Evolutionary conservation across 495 filamentous ascomycete species (phyloP).

Genomic region (Podospora tetraspora): DNA sequence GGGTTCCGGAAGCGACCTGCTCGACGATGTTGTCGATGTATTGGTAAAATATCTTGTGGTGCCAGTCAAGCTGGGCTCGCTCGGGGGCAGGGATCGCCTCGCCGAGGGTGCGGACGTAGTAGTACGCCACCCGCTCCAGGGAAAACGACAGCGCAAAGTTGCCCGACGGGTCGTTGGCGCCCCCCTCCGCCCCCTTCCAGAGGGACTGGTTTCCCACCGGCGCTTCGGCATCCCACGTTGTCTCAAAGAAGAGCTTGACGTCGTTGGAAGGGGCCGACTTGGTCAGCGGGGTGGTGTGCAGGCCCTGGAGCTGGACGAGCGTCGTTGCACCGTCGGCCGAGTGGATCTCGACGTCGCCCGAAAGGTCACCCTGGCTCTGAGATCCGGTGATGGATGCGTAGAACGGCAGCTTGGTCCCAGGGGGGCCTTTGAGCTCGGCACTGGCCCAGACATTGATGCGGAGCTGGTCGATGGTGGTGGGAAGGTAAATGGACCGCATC

Average conservation of each 20-base stretch:
- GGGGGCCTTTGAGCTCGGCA: background rate
- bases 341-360: constrained; percentile 15
- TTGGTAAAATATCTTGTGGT: constrained; percentile 11
- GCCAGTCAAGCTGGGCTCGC: constrained; percentile 4
- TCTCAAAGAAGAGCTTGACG: constrained; percentile 12
- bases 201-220: background rate
- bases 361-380: background rate
- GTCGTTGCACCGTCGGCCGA: background rate
- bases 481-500: constrained; percentile 22
- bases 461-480: constrained; percentile 18
- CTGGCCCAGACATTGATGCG: constrained; percentile 15
- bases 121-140: constrained; percentile 13
- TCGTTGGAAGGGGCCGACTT: constrained; percentile 13
- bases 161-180: background rate
- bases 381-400: background rate
- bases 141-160: constrained; percentile 6
- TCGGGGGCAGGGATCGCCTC: constrained; percentile 3
- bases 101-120: constrained; percentile 8
- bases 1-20: constrained; percentile 1
- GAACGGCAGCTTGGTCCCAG: background rate
- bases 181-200: background rate
- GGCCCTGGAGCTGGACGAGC: constrained; percentile 19
- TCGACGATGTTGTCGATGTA: constrained; percentile 12
- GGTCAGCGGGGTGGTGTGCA: constrained; percentile 11
- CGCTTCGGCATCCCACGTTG: constrained; percentile 1